Base-by-base conservation (phyloP, 768 basidiomycete genomes). In the Leucogyrophana mollusca region DNA sequence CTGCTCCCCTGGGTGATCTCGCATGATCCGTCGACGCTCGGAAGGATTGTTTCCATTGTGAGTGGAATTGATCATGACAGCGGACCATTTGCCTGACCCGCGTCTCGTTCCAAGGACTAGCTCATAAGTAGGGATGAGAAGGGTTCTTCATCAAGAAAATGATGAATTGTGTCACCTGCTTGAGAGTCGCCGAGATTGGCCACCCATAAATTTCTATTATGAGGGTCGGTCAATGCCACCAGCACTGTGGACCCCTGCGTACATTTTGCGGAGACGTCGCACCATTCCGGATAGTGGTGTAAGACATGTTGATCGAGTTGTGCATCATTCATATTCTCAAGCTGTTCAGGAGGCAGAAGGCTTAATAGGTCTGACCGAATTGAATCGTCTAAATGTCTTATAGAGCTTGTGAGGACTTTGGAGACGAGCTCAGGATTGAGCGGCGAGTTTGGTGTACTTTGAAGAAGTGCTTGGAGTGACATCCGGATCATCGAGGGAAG, bases 321-420 rank as follows among this genome's bases (percentile, higher is more conserved):
- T 10, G 54, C 60, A 40, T 74, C 65, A 22, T 65, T 70, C 49
- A 77, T 54, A 27, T 63, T 60, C 66, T 46, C 21, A 9, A 65
- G 66, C 13, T 53, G 52, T 41, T 70, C 61, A 27, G 41, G 51
- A 0, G 80, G 75, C 43, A 78, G 70, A 41, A 82, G 56, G 34
- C 65, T 56, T 21, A 70, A 56, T 52, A 82, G 70, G 25, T 71
- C 73, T 10, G 69, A 62, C 5, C 68, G 70, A 27, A 82, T 69
- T 10, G 59, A 54, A 36, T 69, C 58, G 40, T 82, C 80, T 24
- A 78, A 59, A 20, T 59, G 54, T 36, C 58, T 52, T 39, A 81
- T 61, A 1, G 71, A 57, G 34, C 68, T 60, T 10, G 65, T 51
- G 34, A 81, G 61, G 8, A 67, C 50, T 23, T 66, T 60, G 37